Base-by-base conservation (phyloP, 257 asterid species). In the Fraxinus anomala region DNA sequence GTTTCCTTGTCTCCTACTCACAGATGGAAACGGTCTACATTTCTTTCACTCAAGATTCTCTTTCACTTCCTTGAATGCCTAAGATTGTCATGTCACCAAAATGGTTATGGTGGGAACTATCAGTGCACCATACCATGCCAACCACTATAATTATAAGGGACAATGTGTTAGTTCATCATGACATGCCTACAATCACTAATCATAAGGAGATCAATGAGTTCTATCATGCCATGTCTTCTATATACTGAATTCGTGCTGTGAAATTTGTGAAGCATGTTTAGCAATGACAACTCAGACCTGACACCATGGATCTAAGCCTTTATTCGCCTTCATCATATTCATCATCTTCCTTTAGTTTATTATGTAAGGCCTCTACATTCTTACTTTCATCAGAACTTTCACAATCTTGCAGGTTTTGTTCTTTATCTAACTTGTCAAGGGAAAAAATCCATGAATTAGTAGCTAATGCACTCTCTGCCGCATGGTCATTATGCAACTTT, bases 321-420 rank as follows among this genome's bases (percentile, higher is more conserved):
- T 85, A 82, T 85, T 80, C 88, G 91, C 84, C 89, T 87, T 77
- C 90, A 77, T 79, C 91, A 82, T 59, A 59, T 84, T 85, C 80
- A 67, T 80, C 93, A 79, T 89, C 86, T 88, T 89, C 83, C 83
- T 85, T 90, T 92, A 85, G 88, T 83, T 85, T 92, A 76, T 80
- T 93, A 87, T 90, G 90, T 92, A 89, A 93, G 94, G 96, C 91
- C 85, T 85, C 93, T 86, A 80, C 96, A 78, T 83, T 92, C 89
- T 88, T 88, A 54, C 93, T 88, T 91, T 86, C 96, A 82, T 84
- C 97, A 88, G 94, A 86, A 82, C 80, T 89, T 89, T 88, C 91
- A 63, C 93, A 84, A 90, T 79, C 81, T 82, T 88, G 92, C 98
- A 94, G 99, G 99, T 94, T 91, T 88, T 87, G 91, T 92, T 90